Base-by-base conservation (phyloP, 176 grass and related monocot genomes). In the Eragrostis curvula region DNA sequence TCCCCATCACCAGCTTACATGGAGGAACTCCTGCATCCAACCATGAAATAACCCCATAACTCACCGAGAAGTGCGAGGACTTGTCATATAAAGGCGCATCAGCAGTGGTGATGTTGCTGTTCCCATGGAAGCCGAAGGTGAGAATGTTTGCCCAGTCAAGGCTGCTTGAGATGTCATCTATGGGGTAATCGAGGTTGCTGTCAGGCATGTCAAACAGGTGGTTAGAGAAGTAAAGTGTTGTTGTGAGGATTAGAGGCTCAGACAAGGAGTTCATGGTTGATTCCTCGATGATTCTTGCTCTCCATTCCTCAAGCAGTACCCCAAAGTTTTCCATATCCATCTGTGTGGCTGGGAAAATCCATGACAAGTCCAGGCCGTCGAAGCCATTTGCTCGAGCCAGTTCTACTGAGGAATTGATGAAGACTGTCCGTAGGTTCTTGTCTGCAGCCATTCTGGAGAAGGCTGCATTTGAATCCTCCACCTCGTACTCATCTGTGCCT, bases 1-100 rank as follows among this genome's bases (percentile, higher is more conserved):
- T 74, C 6, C 93, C 93, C 78, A 96, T 82, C 12, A 92, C 93
- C 24, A 96, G 73, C 66, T 92, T 96, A 41, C 88, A 89, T 29
- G 93, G 80, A 83, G 90, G 79, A 18, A 92, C 67, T 36, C 93
- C 90, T 56, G 93, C 89, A 65, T 92, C 93, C 81, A 92, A 82
- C 93, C 90, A 95, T 18, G 93, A 95, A 3, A 87, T 85, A 23
- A 90, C 85, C 16, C 93, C 93, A 23, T 96, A 96, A 41, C 88
- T 96, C 52, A 81, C 76, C 1, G 90, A 92, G 88, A 90, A 92
- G 79, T 96, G 93, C 2, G 93, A 96, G 9, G 80, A 70, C 79
- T 62, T 78, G 71, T 92, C 88, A 30, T 90, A 96, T 9, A 92
- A 84, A 40, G 90, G 87, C 18, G 88, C 93, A 62, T 92, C 83